A percentile compares a stretch with the other conserved stretches of the same genome.
Conservation (phyloP, 1,284 basidiomycete species). For the Somion occarium region DNA sequence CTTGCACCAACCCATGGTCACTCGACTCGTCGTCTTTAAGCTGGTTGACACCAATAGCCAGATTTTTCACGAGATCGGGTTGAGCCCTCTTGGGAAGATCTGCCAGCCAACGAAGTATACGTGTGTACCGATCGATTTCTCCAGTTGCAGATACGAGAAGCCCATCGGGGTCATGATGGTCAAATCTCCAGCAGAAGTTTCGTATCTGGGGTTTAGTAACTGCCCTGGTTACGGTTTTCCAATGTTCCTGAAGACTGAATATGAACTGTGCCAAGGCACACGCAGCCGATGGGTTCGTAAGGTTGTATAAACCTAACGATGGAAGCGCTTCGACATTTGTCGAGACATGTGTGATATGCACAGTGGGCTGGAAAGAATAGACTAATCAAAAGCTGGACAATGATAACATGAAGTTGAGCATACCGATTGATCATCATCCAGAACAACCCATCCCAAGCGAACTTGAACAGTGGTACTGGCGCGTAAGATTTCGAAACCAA, state of each 20-base stretch:
- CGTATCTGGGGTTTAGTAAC: background rate
- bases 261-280: background rate
- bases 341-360: background rate
- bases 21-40: no score
- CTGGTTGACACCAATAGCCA: background rate
- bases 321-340: background rate
- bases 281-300: background rate
- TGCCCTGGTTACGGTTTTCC: background rate
- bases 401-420: background rate
- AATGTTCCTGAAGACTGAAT: background rate
- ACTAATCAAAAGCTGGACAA: background rate
- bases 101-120: background rate
- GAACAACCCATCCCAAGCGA: background rate
- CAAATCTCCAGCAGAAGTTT: background rate
- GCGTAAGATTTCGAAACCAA: background rate
- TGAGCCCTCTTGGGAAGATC: background rate
- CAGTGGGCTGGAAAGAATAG: background rate
- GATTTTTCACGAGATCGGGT: background rate
- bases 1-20: no score
- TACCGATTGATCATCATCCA: background rate
- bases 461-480: background rate
- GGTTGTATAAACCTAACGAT: background rate
- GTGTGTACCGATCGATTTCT: background rate
- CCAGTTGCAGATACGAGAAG: background rate
- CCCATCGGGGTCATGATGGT: background rate